phyloP scores from a whole-genome alignment of 768 basidiomycete species.

The Amanita fuliginea region DNA sequence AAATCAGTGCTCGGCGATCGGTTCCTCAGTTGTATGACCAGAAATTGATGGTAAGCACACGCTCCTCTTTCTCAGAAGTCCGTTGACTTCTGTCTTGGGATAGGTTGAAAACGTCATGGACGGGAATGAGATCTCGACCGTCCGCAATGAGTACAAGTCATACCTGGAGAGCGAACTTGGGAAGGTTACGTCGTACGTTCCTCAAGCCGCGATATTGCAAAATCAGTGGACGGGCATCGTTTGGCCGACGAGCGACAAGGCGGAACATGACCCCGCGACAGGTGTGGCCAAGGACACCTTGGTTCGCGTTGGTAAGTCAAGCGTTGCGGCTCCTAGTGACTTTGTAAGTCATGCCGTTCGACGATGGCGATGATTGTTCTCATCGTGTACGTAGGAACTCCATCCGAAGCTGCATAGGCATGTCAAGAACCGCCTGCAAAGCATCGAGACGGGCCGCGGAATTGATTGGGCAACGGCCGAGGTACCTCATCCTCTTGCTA shows the following conservation, averaged over 20 bases:
- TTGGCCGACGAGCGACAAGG: slow-evolving; percentile 49
- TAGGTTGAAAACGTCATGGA: slow-evolving; percentile 39
- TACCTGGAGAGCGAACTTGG: slow-evolving; percentile 55
- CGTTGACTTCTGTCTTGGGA: slow-evolving; percentile 17
- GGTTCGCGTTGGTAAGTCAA: slow-evolving; percentile 50
- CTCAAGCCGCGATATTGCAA: slow-evolving; percentile 44
- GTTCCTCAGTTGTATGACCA: slow-evolving; percentile 80
- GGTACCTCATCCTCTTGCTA: slow-evolving; percentile 21
- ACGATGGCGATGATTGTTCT: slow-evolving; percentile 1
- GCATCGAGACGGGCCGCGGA: slow-evolving; percentile 55
- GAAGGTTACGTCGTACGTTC: slow-evolving; percentile 32
- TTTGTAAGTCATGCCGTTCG: slow-evolving; percentile 43
- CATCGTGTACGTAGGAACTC: slow-evolving; percentile 42
- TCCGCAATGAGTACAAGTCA: slow-evolving; percentile 49
- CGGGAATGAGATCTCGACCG: slow-evolving; percentile 29
- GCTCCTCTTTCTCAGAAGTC: not conserved
- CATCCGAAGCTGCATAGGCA: slow-evolving; percentile 73
- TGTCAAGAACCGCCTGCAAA: slow-evolving; percentile 64
- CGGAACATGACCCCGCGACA: slow-evolving; percentile 48
- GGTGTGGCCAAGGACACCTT: slow-evolving; percentile 49
- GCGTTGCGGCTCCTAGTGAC: slow-evolving; percentile 42
- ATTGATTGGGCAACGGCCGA: slow-evolving; percentile 90
- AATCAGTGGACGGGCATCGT: slow-evolving; percentile 61
- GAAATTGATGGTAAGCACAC: slow-evolving; percentile 46
- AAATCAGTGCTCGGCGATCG: slow-evolving; percentile 65